Base-by-base conservation (phyloP, 306 rosid genomes). In the Fagus crenata region DNA sequence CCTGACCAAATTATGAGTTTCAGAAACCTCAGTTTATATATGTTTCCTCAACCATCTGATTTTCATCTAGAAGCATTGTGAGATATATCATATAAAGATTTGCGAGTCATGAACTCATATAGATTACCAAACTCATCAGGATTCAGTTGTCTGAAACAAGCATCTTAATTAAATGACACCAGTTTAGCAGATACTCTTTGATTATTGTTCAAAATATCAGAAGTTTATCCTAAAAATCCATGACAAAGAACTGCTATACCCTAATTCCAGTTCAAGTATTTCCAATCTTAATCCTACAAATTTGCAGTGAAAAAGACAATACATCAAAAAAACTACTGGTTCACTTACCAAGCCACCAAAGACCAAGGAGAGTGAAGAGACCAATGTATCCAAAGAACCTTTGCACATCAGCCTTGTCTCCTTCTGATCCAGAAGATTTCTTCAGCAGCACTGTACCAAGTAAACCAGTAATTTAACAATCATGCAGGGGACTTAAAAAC, bases 321-420 rank as follows among this genome's bases (percentile, higher is more conserved):
- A 5, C 31, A 71, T 33, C 69, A 58, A 18, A 12, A n/a, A 73
- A 42, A 59, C 8, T 3, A 68, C 4, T 12, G 18, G 64, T 64
- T 54, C 63, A 73, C 89, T 85, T 78, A 88, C 95, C 93, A 72
- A 92, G 87, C 97, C 97, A 92, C 93, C 97, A 92, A 81, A 92
- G 91, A 68, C 91, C 89, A 71, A 89, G 70, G 46, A 92, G 56
- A 80, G 90, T 51, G 79, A 84, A 92, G 83, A 92, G 90, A 83
- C 97, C 97, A 74, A 92, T 75, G 75, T 83, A 88, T 68, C 95
- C 93, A 75, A 92, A 92, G 75, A 89, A 49, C 85, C 88, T 89
- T 78, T 90, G 93, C 77, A 92, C 86, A 81, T 92, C 93, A 82
- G 77, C 86, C 85, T 84, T 82, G 71, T 86, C 85, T 60, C 91